Conservation (phyloP, 2,329 filamentous ascomycete genomes). For the Hymenotorrendiella dingleyae region DNA sequence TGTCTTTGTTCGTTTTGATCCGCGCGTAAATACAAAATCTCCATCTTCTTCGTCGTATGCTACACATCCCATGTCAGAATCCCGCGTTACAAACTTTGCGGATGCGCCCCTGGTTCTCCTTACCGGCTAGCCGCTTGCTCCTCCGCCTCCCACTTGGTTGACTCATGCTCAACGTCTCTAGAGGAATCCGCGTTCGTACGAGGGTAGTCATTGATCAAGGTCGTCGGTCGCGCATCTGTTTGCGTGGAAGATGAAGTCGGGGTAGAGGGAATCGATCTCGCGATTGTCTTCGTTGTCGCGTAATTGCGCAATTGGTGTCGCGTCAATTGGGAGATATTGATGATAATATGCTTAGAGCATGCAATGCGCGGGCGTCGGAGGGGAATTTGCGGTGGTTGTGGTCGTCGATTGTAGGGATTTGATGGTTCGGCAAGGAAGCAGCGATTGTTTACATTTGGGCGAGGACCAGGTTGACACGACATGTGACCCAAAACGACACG, state of each 20-base stretch:
- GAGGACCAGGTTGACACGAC: too few species aligned
- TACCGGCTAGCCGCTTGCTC: conserved; percentile 61
- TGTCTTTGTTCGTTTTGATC: conserved; percentile 58
- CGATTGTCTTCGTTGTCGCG: conserved; percentile 11
- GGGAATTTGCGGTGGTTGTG: conserved; percentile 1
- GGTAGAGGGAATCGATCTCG: conserved; percentile 4
- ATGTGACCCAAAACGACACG: too few species aligned
- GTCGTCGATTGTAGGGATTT: conserved; percentile 15
- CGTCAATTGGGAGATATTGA: conserved; percentile 20
- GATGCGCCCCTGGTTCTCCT: conserved; percentile 25
- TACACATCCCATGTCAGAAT: conserved; percentile 18
- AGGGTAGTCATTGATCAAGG: conserved; percentile 62
- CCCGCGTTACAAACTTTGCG: conserved; percentile 3
- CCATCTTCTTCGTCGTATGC: conserved; percentile 70
- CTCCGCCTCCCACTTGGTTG: conserved; percentile 50
- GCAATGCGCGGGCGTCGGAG: not conserved
- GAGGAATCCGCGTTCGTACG: conserved; percentile 56
- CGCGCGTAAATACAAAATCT: conserved; percentile 69
- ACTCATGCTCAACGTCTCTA: conserved; percentile 66
- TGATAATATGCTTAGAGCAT: not conserved
- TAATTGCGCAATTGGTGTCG: conserved; percentile 14
- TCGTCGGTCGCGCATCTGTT: conserved; percentile 25
- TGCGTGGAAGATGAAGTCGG: conserved; percentile 9
- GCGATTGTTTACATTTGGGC: conserved; percentile 22
- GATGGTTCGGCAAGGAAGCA: conserved; percentile 9